Evolutionary conservation across 2,329 filamentous ascomycete genomes (phyloP), one percentile per base, ranked within the genome.

Genomic region (Fusarium buharicum): DNA sequence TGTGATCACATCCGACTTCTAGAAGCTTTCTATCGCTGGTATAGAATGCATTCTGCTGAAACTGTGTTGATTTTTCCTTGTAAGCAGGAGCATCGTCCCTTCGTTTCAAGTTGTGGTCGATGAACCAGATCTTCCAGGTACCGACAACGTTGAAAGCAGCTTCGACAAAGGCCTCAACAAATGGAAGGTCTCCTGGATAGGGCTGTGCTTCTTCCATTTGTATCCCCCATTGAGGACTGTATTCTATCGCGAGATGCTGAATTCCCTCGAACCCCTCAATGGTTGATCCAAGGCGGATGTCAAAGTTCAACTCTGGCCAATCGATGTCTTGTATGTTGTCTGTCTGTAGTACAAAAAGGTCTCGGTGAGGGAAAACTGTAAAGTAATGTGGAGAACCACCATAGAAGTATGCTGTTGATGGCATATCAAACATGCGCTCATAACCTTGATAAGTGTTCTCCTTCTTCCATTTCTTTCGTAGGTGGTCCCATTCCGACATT

Each of bases 41-140:
- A 12, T 45, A 55, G 39, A 55, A 55, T 17, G 52, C 17, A 8
- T 49, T 38, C 17, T 14, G 14, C 3, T 6, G 13, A 8, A 31
- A 1, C 1, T 24, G 12, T 18, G 18, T 17, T 5, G 10, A 11
- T n/a, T 20, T 39, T 8, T 40, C 28, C 14, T 36, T 10, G 20
- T 30, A 30, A 12, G 9, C 18, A n/a, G 47, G 30, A 12, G 36
- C 41, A 30, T 47, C 28, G 14, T 47, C 28, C 20, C 50, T 56
- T 38, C 36, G 46, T 47, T 43, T 51, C 10, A 56, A 41, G 18
- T 46, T 51, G 22, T 56, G 28, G 16, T 56, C 47, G 11, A 56
- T 37, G 16, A 51, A 18, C 53, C 53, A 56, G 11, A 56, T 43
- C 13, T 34, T 53, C 7, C 9, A 17, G 6, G 12, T 14, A 16